Base-by-base conservation (phyloP, 2,329 filamentous ascomycete species). In the Fusarium pseudocircinatum region DNA sequence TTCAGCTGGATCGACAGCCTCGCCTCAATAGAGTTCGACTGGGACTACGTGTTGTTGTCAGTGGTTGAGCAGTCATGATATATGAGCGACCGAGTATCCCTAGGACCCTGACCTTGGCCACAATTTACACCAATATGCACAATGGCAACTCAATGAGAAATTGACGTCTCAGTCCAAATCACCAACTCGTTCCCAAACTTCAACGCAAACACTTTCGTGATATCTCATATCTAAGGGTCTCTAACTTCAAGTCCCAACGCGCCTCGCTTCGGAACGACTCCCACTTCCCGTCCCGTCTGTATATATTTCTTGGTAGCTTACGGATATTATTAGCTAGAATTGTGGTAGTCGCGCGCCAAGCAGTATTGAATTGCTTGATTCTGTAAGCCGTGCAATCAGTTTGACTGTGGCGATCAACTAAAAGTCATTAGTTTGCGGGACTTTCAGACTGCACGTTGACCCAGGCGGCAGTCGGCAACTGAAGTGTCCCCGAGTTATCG, bases 191-290 rank as follows among this genome's bases (percentile, higher is more conserved):
- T 32, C 26, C 32, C 30, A 20, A 26, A 34, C 47, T 50, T 16
- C n/a, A n/a, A 63, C 32, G n/a, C 15, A 69, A 36, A 18, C 22
- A 13, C 37, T 18, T 57, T 30, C 12, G n/a, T 32, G 15, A 42
- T 24, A 20, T 16, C 24, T 46, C 50, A 64, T 44, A 22, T 54
- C 24, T 12, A 37, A 37, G 18, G 32, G 49, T 28, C 24, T 53
- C 50, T 57, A 50, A 54, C 49, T 54, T 34, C 24, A 20, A 57
- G 40, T 54, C 14, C 60, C 49, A 36, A 40, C 34, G 32, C 40
- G 67, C 63, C 49, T 57, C 58, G 46, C 49, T 52, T 50, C 26
- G 32, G 67, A 71, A 63, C 67, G 47, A 60, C 61, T 54, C 14
- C 28, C 44, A 57, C 44, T 32, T 43, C 18, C 30, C 10, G 16